Base-by-base conservation (phyloP, 345 rosid species). In the Eucalyptus tenuipes region DNA sequence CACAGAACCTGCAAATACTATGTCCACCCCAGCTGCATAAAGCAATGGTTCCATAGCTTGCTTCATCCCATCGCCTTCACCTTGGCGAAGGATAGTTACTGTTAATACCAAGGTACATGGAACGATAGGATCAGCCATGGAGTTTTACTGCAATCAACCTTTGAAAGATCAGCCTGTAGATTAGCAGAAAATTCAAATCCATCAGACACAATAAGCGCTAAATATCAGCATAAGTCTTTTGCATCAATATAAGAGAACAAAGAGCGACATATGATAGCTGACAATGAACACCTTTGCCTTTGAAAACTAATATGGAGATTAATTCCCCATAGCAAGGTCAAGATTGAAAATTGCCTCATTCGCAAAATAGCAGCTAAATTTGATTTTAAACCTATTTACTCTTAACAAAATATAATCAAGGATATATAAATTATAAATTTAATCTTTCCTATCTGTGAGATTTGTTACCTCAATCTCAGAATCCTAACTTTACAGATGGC, bases 71-170 rank as follows among this genome's bases (percentile, higher is more conserved):
- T 93, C 95, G 37, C 99, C 99, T 92, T 95, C 98, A 75, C 92
- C 92, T 92, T 94, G 99, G 92, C 95, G 99, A 48, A 48, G 98
- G 98, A 82, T 92, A 47, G 61, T 98, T 97, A 88, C 97, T 98
- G 87, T 97, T 98, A 91, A 91, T 98, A 98, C 99, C 99, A 98
- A 15, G 99, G 99, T 66, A 91, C 98, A 90, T 96, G 99, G 91
- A 94, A 94, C 33, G 94, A 93, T 45, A 89, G 97, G 88, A 97
- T 90, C n/a, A 97, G 92, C 99, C 99, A 96, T 25, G 99, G 99
- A 87, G 98, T 97, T 91, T 89, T 96, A 33, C 92, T 92, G 84
- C 98, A 92, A 89, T 97, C 95, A 86, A 97, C 99, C 91, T 95
- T 96, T 17, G 90, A 90, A 59, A 97, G 95, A 92, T 97, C 98